A percentile compares a stretch with the other conserved stretches of the same genome.
Conservation (phyloP, 2,329 filamentous ascomycete species). For the Cadophora gregata region DNA sequence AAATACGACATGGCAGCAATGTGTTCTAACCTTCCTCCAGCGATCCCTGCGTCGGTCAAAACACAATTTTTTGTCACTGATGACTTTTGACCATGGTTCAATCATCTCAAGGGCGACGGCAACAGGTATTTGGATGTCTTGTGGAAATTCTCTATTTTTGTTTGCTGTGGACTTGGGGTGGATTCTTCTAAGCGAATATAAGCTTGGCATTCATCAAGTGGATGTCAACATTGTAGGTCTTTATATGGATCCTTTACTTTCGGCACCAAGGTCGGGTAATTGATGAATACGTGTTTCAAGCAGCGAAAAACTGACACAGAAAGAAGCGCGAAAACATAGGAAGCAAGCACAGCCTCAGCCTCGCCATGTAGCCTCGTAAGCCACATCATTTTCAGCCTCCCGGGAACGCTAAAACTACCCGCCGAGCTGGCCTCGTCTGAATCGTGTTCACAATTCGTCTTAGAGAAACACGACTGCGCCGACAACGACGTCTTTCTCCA, state of each 20-base stretch:
- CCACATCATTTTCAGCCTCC: slow-evolving; percentile 18
- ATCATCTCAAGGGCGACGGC: neutral
- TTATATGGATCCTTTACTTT: neutral
- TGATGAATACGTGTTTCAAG: neutral
- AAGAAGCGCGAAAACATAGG: neutral
- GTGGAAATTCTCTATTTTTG: neutral
- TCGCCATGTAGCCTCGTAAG: slow-evolving; percentile 24
- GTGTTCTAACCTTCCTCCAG: neutral
- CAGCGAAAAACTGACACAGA: too few relatives aligned
- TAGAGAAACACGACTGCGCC: slow-evolving; percentile 16
- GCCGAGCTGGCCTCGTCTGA: slow-evolving; percentile 25
- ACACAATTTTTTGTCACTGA: neutral
- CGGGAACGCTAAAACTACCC: slow-evolving; percentile 16
- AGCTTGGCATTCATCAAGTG: neutral
- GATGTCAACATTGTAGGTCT: neutral
- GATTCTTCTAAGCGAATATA: neutral
- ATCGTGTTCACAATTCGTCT: slow-evolving; percentile 34
- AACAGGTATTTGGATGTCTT: neutral
- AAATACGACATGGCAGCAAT: neutral
- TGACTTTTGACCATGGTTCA: neutral
- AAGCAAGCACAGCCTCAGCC: slow-evolving; percentile 27
- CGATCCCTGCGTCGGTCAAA: slow-evolving; percentile 1
- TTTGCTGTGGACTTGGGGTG: neutral
- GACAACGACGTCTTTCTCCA: slow-evolving; percentile 13
- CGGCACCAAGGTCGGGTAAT: neutral